Evolutionary conservation across 805 yeast genomes (phyloP), one percentile per base, ranked within the genome.

Genomic region (Starmerella bombicola): DNA sequence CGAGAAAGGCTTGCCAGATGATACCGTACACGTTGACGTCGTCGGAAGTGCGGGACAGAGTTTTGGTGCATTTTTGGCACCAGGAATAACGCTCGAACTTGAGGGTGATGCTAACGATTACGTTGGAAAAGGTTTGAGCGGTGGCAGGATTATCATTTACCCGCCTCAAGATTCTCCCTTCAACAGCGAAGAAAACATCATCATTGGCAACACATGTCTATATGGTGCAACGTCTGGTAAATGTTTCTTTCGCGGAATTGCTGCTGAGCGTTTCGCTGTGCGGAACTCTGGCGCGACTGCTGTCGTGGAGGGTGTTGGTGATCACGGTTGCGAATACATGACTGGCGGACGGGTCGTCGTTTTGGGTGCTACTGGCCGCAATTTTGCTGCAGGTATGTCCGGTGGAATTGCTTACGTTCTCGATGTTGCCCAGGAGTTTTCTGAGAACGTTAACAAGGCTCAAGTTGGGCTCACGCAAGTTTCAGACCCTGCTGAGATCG

Each of bases 281-380:
- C 81, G 98, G 69, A 88, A 88, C 73, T 91, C 97, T 23, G 98
- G 98, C 63, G 97, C 97, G 32, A 80, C 80, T 41, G 91, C 94
- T 49, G 96, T 91, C 47, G 85, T 84, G 51, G 98, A 88, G 65
- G 95, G 95, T 58, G 78, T 82, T 49, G 98, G 98, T 68, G 95
- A 88, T 62, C 96, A 88, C 62, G 98, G 98, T 38, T 88, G 96
- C 67, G 98, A 88, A 66, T 88, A 88, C 67, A 88, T 88, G 98
- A 86, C 97, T 53, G 97, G 98, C 62, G 98, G 98, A 60, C 76
- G 97, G 55, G 95, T 91, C 47, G 84, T 88, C 58, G 85, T 88
- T 35, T 72, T 88, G 52, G 95, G 96, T 35, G 66, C 76, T 45
- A 82, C 95, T 55, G 96, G 95, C 44, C 76, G 96, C 49, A 79